phyloP scores from a whole-genome alignment of 176 grass and related monocot species.

The Oryza glumipatula region DNA sequence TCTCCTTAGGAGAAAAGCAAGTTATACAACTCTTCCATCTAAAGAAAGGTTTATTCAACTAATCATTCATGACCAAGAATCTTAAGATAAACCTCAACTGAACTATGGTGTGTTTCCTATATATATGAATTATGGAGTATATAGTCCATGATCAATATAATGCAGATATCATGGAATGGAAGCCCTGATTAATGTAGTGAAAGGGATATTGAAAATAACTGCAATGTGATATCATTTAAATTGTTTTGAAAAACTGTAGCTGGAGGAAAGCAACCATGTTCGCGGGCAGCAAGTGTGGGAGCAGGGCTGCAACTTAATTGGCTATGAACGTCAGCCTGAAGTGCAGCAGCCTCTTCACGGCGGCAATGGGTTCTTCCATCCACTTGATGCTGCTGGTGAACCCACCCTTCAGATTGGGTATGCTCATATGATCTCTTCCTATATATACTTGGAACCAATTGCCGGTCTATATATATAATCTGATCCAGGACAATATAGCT shows the following conservation, averaged over 20 bases:
- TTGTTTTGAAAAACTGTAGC: constrained; percentile 43
- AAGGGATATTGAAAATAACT: background rate
- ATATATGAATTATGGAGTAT: background rate
- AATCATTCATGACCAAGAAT: background rate
- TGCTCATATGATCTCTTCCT: background rate
- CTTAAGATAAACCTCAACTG: background rate
- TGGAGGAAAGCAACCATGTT: constrained; percentile 80
- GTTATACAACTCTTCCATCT: constrained; percentile 5
- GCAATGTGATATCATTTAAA: too few relatives aligned
- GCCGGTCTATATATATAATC: background rate
- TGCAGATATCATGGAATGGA: background rate
- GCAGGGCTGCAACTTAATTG: constrained; percentile 47
- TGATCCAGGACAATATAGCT: too few relatives aligned
- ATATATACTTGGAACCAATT: background rate
- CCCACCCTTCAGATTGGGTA: constrained; percentile 93
- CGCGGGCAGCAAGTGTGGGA: constrained; percentile 72
- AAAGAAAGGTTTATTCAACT: constrained; percentile 56
- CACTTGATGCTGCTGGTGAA: constrained; percentile 65
- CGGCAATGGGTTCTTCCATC: constrained; percentile 78
- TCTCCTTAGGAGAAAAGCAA: constrained; percentile 75
- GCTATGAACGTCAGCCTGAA: constrained; percentile 58
- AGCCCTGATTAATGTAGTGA: background rate
- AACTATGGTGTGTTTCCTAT: background rate
- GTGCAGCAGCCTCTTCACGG: constrained; percentile 43
- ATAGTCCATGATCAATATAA: background rate